These are phyloP conservation scores for Leptodermis oblonga DNA, from an alignment of 257 asterid genomes.

Conservation along the genomic window DNA sequence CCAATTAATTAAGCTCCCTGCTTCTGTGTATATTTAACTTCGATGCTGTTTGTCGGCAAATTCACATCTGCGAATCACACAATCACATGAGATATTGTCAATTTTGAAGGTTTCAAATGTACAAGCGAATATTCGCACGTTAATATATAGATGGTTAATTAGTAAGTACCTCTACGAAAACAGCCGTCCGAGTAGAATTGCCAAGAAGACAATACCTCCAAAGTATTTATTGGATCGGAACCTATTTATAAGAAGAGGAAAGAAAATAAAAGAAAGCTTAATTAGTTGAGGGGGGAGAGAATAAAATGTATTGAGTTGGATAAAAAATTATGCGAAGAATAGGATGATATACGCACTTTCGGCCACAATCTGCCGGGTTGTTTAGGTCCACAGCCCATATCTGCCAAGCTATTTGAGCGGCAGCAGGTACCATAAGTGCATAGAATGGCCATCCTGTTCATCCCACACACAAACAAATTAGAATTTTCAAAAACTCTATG, in stretches of 20 bases:
- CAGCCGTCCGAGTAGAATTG: conserved; percentile 34
- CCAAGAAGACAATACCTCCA: conserved; percentile 72
- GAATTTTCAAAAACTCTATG: no score
- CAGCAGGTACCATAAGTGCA: conserved; percentile 51
- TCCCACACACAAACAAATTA: background rate
- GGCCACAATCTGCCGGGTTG: conserved; percentile 68
- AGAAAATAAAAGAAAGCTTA: background rate
- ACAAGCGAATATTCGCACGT: no score
- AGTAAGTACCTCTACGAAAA: conserved; percentile 16
- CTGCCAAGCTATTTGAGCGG: conserved; percentile 82
- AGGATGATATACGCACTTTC: conserved; percentile 42
- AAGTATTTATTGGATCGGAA: conserved; percentile 90
- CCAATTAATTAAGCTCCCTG: background rate
- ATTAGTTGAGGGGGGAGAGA: background rate
- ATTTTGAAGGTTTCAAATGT: no score
- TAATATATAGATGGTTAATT: background rate
- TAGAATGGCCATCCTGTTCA: conserved; percentile 74
- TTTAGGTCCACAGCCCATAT: conserved; percentile 67
- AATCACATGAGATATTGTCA: no score
- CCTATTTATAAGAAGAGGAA: conserved; percentile 33
- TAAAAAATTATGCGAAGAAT: background rate
- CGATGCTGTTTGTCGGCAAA: conserved; percentile 4
- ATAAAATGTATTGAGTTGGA: background rate
- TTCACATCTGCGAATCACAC: background rate
- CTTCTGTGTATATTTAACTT: background rate